Evolutionary conservation across 331 rosid species (phyloP), one percentile per base, ranked within the genome.

Genomic region (Arachis monticola): DNA sequence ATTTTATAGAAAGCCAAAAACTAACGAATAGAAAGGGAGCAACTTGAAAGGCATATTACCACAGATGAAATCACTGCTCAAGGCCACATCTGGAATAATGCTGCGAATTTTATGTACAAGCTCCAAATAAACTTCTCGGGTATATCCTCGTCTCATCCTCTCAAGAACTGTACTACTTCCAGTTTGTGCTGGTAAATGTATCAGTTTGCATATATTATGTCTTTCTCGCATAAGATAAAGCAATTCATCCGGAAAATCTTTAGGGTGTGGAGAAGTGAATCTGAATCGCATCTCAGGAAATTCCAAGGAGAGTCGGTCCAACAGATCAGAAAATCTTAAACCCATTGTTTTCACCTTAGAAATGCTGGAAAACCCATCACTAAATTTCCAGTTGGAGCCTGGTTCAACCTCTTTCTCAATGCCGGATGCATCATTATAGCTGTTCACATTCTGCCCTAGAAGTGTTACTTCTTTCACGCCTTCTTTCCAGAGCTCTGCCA

Each of bases 201-300:
- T 89, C 55, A 47, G 70, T 52, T 86, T 92, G 87, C 99, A 92
- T 64, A 95, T 80, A 67, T 95, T 95, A 82, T 85, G 91, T 71
- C 97, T 87, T 57, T 92, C 97, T 57, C 88, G 93, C 99, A 92
- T 95, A 71, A 95, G 75, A 81, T 90, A 87, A 48, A 90, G 90
- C 57, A 95, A 82, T 53, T 90, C 99, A 64, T 95, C 96, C 0
- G 99, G 97, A 77, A 75, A 95, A 88, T 95, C 99, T 79, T 95
- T 95, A 12, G 99, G 99, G 81, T 92, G 99, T 6, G 99, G 97
- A 72, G 97, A 95, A 4, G 99, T 95, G 86, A 86, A 95, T 95
- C 99, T 86, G 85, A 95, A 95, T 56, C 99, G 93, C 91, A 95
- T 92, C 82, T 92, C 97, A 67, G 97, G 99, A 83, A 81, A 92